A percentile compares a stretch with the other conserved stretches of the same genome.
Evolutionary conservation across 2,329 filamentous ascomycete species (phyloP).

Genomic region (Penicillium sp.): DNA sequence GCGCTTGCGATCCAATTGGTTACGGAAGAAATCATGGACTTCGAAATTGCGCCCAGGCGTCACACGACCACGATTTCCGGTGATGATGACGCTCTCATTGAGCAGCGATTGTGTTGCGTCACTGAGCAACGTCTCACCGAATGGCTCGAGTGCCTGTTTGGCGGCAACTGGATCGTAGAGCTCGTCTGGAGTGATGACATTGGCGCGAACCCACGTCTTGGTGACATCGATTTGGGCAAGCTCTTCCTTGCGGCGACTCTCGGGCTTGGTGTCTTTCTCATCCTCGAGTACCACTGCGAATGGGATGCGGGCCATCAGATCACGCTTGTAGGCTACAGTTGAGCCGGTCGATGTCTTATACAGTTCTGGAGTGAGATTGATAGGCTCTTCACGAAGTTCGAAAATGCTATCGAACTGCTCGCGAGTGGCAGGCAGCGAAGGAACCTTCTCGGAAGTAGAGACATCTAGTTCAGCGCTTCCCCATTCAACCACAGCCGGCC

Average conservation of each 20-base stretch:
- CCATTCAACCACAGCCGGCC: conserved; percentile 45
- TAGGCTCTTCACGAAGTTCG: conserved; percentile 36
- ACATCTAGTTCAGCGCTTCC: conserved; percentile 39
- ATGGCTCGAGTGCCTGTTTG: conserved; percentile 26
- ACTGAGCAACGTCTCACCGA: conserved; percentile 35
- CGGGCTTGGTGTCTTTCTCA: not conserved
- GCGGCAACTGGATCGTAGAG: conserved; percentile 39
- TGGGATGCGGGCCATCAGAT: conserved; percentile 30
- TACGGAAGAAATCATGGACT: conserved; percentile 40
- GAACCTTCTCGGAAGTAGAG: conserved; percentile 33
- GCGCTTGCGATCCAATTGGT: conserved; percentile 37
- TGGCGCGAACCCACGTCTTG: conserved; percentile 47
- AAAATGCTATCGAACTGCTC: conserved; percentile 40
- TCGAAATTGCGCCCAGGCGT: conserved; percentile 42
- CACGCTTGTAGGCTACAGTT: conserved; percentile 34
- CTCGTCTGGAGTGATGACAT: conserved; percentile 41
- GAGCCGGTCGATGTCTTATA: conserved; percentile 29
- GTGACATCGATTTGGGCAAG: conserved; percentile 32
- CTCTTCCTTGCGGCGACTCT: conserved; percentile 14
- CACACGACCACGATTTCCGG: conserved; percentile 36
- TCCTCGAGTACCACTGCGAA: conserved; percentile 26
- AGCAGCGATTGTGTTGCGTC: conserved; percentile 39
- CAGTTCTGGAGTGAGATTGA: conserved; percentile 31
- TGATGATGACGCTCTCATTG: conserved; percentile 37
- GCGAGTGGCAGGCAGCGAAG: conserved; percentile 41